phyloP scores from a whole-genome alignment of 2,329 filamentous ascomycete species.

The Domatiomyces globalis region DNA sequence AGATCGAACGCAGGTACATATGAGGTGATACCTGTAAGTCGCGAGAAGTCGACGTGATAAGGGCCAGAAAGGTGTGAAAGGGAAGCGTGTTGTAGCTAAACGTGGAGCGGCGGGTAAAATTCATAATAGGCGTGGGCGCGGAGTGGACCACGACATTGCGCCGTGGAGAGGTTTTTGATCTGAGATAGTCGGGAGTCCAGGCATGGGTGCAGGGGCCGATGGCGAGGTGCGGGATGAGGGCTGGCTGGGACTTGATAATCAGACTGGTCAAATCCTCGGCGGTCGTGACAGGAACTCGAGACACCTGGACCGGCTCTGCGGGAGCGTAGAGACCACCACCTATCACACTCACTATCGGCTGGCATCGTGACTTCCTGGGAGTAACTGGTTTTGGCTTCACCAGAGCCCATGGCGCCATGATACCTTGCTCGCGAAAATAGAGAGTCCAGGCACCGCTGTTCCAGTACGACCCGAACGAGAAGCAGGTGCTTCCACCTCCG shows the following conservation, averaged over 20 bases:
- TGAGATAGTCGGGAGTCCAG: slow-evolving; percentile 59
- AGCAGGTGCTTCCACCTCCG: slow-evolving; percentile 76
- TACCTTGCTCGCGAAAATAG: slow-evolving; percentile 19
- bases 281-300: background rate
- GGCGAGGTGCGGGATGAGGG: slow-evolving; percentile 50
- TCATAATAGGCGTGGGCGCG: slow-evolving; percentile 51
- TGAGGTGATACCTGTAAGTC: slow-evolving; percentile 25
- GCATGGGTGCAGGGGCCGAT: slow-evolving; percentile 52
- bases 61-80: slow-evolving; percentile 46
- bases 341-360: slow-evolving; percentile 2
- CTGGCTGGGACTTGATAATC: slow-evolving; percentile 44
- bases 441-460: slow-evolving; percentile 47
- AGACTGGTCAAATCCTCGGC: slow-evolving; percentile 44
- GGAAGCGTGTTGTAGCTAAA: slow-evolving; percentile 58
- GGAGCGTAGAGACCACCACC: slow-evolving; percentile 4
- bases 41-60: slow-evolving; percentile 40
- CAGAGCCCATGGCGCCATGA: slow-evolving; percentile 23
- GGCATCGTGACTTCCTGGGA: background rate
- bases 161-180: slow-evolving; percentile 44
- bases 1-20: slow-evolving; percentile 68
- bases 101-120: slow-evolving; percentile 63
- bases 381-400: slow-evolving; percentile 15
- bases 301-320: slow-evolving; percentile 1
- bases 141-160: slow-evolving; percentile 61
- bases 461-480: slow-evolving; percentile 82